A percentile compares a stretch with the other conserved stretches of the same genome.
Evolutionary conservation across 2,329 filamentous ascomycete genomes (phyloP).

Genomic region (Fusarium albosuccineum): DNA sequence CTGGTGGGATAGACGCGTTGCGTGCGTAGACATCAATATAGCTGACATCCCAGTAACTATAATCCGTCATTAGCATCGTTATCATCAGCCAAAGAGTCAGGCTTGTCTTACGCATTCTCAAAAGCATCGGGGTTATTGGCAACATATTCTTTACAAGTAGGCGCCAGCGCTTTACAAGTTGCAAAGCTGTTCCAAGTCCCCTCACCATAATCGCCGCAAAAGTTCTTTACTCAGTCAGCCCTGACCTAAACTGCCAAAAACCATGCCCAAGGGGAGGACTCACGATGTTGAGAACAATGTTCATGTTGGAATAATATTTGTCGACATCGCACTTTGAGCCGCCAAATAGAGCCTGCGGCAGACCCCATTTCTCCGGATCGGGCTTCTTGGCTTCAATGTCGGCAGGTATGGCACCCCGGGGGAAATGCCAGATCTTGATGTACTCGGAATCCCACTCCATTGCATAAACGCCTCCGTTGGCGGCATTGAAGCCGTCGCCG

Average conservation of each 20-base stretch:
- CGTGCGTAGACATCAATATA: conserved; percentile 63
- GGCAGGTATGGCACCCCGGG: conserved; percentile 71
- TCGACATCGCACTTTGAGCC: conserved; percentile 73
- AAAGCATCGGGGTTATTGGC: conserved; percentile 60
- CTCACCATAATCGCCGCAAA: conserved; percentile 82
- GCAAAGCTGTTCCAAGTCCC: conserved; percentile 57
- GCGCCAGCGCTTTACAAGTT: conserved; percentile 55
- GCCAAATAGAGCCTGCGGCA: conserved; percentile 78
- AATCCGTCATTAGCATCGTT: neutral
- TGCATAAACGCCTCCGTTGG: conserved; percentile 76
- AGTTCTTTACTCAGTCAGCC: conserved; percentile 60
- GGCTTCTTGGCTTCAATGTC: conserved; percentile 73
- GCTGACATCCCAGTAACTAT: conserved; percentile 65
- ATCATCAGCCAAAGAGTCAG: no score
- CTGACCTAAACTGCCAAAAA: fast-evolving
- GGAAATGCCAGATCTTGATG: conserved; percentile 84
- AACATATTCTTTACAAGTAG: conserved; percentile 62
- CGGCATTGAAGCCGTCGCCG: conserved; percentile 75
- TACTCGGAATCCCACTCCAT: conserved; percentile 76
- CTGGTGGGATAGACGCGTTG: conserved; percentile 17
- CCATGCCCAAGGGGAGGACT: conserved; percentile 20
- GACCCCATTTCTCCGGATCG: conserved; percentile 75
- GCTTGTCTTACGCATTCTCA: conserved; percentile 50
- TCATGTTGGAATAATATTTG: conserved; percentile 74
- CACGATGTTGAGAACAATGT: conserved; percentile 78